Evolutionary conservation across 164 flowering plant genomes (phyloP).

Genomic region (Kingdonia uniflora): DNA sequence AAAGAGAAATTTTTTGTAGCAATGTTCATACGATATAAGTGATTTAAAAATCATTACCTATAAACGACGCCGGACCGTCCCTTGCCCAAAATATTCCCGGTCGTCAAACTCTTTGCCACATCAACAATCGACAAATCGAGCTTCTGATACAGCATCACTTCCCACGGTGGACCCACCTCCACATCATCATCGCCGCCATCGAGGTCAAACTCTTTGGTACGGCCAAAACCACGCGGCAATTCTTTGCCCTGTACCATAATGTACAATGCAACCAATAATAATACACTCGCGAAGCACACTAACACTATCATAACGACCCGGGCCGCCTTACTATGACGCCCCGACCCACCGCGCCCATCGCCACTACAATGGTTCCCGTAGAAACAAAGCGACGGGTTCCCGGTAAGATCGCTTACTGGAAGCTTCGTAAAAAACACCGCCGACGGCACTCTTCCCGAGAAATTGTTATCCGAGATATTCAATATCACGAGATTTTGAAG

Average conservation of each 20-base stretch:
- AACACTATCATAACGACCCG: no score
- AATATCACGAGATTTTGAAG: constrained; percentile 67
- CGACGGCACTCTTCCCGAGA: constrained; percentile 64
- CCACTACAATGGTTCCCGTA: constrained; percentile 30
- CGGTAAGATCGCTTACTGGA: constrained; percentile 43
- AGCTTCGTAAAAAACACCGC: constrained; percentile 68
- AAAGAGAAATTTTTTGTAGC: no score
- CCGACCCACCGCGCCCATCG: no score
- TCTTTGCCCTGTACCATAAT: no score
- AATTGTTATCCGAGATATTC: constrained; percentile 57
- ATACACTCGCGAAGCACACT: no score
- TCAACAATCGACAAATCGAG: constrained; percentile 61
- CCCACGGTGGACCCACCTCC: constrained; percentile 73
- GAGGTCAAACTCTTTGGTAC: no score
- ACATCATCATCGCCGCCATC: constrained; percentile 19
- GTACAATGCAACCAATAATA: no score
- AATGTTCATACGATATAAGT: no score
- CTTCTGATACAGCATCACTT: constrained; percentile 66
- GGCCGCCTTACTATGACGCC: no score
- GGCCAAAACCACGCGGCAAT: no score
- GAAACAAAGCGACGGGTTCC: constrained; percentile 52
- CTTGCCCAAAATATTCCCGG: constrained; percentile 46
- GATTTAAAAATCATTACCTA: no score
- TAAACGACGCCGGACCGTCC: constrained; percentile 61
- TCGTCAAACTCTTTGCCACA: constrained; percentile 35